Conservation (phyloP, 73 alveolate genomes). For the Tetrahymena thermophila region DNA sequence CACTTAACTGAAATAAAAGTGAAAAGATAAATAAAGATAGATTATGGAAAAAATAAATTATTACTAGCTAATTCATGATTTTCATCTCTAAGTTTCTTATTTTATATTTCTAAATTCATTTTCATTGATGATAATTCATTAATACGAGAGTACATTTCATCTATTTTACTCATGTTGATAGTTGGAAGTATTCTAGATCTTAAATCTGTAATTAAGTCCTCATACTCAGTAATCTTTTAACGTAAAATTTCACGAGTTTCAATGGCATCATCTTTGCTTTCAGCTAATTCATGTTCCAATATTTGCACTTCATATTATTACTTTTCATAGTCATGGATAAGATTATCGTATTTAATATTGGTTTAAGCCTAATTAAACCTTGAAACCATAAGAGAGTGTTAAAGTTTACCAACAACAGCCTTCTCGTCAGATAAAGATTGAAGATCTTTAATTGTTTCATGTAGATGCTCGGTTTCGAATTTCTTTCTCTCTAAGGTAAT, state of each 20-base stretch:
- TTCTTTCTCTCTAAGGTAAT: slow-evolving; percentile 18
- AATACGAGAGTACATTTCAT: slow-evolving; percentile 24
- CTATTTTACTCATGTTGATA: slow-evolving; percentile 19
- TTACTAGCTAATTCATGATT: slow-evolving; percentile 17
- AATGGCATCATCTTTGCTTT: slow-evolving; percentile 10
- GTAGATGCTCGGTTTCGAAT: slow-evolving; percentile 6
- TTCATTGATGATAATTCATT: slow-evolving; percentile 46
- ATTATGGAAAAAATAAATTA: background rate
- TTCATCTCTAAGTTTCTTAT: slow-evolving; percentile 20
- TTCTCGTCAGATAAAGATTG: slow-evolving; percentile 31
- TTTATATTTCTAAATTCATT: slow-evolving; percentile 13
- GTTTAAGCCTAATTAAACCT: slow-evolving; percentile 37
- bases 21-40: background rate
- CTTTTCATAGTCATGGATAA: slow-evolving; percentile 17
- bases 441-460: slow-evolving; percentile 27
- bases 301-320: background rate
- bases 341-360: slow-evolving; percentile 16
- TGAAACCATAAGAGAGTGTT: slow-evolving; percentile 36
- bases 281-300: slow-evolving; percentile 6
- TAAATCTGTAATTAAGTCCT: slow-evolving; percentile 17
- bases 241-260: slow-evolving; percentile 3
- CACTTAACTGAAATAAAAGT: background rate
- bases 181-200: slow-evolving; percentile 33
- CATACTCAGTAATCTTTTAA: slow-evolving; percentile 12
- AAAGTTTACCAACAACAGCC: slow-evolving; percentile 29